phyloP scores from a whole-genome alignment of 2,329 filamentous ascomycete species.

The Fusarium nanum region DNA sequence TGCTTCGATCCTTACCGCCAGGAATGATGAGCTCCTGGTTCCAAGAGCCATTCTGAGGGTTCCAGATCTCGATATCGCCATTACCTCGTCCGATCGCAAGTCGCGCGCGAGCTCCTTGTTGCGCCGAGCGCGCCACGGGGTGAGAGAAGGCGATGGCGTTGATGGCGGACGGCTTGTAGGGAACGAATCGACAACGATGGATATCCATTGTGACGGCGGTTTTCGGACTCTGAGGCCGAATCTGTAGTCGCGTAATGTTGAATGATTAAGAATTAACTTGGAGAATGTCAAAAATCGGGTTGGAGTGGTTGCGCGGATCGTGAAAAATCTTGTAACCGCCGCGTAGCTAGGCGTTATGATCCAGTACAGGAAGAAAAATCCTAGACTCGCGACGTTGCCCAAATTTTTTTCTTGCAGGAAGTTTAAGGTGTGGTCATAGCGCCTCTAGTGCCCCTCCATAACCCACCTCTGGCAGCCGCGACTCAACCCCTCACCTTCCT shows the following conservation, averaged over 20 bases:
- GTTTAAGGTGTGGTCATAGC: constrained; percentile 52
- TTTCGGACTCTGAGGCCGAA: constrained; percentile 10
- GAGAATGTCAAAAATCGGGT: background rate
- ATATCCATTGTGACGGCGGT: constrained; percentile 77
- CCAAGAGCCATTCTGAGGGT: constrained; percentile 84
- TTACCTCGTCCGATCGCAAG: constrained; percentile 93
- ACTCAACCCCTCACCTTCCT: constrained; percentile 31
- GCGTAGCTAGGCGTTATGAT: constrained; percentile 45
- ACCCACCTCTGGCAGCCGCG: constrained; percentile 35
- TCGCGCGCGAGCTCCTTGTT: constrained; percentile 69
- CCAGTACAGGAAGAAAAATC: constrained; percentile 47
- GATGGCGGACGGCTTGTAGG: constrained; percentile 90
- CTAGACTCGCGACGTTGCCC: constrained; percentile 45
- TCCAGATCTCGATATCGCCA: constrained; percentile 98
- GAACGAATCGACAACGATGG: constrained; percentile 95
- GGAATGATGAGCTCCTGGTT: constrained; percentile 88
- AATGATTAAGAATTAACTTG: background rate
- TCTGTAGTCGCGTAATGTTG: constrained; percentile 15
- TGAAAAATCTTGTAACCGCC: constrained; percentile 31
- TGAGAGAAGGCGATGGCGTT: constrained; percentile 96
- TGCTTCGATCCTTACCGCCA: constrained; percentile 85
- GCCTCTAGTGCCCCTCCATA: constrained; percentile 48
- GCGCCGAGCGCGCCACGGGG: constrained; percentile 62
- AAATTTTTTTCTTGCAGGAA: constrained; percentile 48
- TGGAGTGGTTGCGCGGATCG: constrained; percentile 11